These are phyloP conservation scores for Triglochin maritima DNA, from an alignment of 106 monocot species.

Conservation along the genomic window DNA sequence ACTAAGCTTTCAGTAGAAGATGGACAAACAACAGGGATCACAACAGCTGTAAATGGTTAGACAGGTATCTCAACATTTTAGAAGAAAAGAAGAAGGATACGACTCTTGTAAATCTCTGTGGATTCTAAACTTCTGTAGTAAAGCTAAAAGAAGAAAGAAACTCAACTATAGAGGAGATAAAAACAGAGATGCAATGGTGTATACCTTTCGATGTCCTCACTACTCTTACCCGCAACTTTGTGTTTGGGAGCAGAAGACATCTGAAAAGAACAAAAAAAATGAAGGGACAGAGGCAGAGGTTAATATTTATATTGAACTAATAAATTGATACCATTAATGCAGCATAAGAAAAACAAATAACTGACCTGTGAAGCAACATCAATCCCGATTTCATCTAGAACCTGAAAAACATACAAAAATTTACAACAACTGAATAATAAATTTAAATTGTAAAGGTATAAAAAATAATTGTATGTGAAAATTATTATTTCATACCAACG, in stretches of 20 bases:
- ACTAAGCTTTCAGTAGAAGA: too few species aligned
- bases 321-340: neutral
- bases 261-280: neutral
- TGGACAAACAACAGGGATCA: too few species aligned
- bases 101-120: too few species aligned
- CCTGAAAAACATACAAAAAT: constrained; percentile 29
- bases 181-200: neutral
- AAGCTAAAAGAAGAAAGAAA: neutral
- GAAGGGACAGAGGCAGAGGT: neutral
- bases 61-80: neutral
- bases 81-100: neutral
- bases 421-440: neutral
- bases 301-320: neutral
- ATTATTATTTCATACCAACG: too few species aligned
- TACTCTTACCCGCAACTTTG: neutral
- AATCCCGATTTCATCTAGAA: constrained; percentile 96
- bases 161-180: neutral
- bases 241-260: constrained; percentile 9
- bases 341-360: neutral
- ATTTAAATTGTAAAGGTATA: neutral
- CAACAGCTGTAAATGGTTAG: too few species aligned
- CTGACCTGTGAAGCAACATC: constrained; percentile 80
- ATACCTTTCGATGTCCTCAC: constrained; percentile 1
- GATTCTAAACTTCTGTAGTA: neutral
- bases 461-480: too few species aligned